Evolutionary conservation across 257 asterid species (phyloP).

Genomic region (Solanum etuberosum): DNA sequence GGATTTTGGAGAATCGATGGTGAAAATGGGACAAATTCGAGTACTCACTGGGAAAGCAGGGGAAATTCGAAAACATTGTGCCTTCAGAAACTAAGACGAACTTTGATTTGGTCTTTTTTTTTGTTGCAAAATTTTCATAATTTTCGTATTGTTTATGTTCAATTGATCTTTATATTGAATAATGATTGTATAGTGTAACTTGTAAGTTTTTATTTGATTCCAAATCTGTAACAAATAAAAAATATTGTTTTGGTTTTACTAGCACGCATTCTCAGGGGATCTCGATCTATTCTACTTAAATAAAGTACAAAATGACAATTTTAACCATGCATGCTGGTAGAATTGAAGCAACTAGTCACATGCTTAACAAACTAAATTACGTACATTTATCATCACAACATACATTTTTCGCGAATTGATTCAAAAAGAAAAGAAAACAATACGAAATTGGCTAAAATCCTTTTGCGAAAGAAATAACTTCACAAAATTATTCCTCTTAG

Average conservation of each 20-base stretch:
- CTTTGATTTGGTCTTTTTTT: background rate
- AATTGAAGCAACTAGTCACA: background rate
- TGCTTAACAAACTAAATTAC: background rate
- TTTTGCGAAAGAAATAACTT: background rate
- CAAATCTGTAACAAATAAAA: background rate
- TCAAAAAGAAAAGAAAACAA: background rate
- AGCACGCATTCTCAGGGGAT: background rate
- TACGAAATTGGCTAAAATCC: background rate
- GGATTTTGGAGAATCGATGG: constrained; percentile 29
- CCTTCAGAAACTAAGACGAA: background rate
- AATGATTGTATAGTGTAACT: background rate
- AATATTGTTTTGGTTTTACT: background rate
- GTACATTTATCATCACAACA: background rate
- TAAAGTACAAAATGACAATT: background rate
- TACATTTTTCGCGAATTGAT: background rate
- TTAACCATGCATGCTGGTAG: background rate
- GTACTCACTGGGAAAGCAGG: background rate
- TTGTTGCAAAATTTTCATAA: background rate
- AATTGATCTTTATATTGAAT: background rate
- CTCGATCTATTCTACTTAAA: background rate
- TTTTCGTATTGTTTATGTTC: background rate
- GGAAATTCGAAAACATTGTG: constrained; percentile 22
- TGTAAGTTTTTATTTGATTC: background rate
- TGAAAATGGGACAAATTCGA: background rate
- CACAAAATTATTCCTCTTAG: background rate